Conservation (phyloP, 345 rosid species). For the Mangifera indica region DNA sequence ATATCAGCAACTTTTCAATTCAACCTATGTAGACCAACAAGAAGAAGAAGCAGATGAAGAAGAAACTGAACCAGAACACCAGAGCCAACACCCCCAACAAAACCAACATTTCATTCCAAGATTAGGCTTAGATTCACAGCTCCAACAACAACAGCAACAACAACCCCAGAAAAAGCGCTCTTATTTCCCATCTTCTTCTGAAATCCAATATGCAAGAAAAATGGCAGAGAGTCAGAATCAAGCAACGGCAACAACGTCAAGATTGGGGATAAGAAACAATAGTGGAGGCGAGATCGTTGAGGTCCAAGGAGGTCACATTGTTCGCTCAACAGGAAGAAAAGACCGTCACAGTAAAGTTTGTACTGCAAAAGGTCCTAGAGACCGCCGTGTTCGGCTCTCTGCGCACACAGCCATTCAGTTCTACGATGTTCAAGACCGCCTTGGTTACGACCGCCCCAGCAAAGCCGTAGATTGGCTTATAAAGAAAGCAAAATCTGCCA, state of each 20-base stretch:
- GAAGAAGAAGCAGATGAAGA: constrained; percentile 17
- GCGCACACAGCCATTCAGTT: constrained; percentile 96
- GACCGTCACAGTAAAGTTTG: constrained; percentile 96
- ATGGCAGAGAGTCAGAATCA: constrained; percentile 49
- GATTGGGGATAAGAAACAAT: constrained; percentile 50
- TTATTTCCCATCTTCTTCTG: constrained; percentile 22
- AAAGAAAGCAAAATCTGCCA: constrained; percentile 75
- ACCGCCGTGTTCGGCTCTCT: constrained; percentile 90
- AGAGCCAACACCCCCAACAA: constrained; percentile 24
- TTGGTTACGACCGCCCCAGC: constrained; percentile 94
- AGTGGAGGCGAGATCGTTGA: constrained; percentile 71
- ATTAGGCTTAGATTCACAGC: constrained; percentile 24
- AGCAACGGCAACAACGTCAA: constrained; percentile 42
- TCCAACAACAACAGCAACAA: constrained; percentile 22
- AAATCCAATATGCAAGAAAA: constrained; percentile 49
- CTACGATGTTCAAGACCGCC: constrained; percentile 94
- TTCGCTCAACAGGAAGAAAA: constrained; percentile 74
- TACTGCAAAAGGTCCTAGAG: constrained; percentile 91
- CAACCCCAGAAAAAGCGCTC: constrained; percentile 46
- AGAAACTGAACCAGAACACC: constrained; percentile 16
- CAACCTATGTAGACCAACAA: constrained; percentile 31
- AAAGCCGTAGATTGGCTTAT: constrained; percentile 96
- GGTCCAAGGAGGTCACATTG: constrained; percentile 97
- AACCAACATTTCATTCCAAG: constrained; percentile 31
- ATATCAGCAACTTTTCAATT: constrained; percentile 11